Evolutionary conservation across 176 grass and related monocot genomes (phyloP), one percentile per base, ranked within the genome.

Genomic region (Rhynchospora tenuis): DNA sequence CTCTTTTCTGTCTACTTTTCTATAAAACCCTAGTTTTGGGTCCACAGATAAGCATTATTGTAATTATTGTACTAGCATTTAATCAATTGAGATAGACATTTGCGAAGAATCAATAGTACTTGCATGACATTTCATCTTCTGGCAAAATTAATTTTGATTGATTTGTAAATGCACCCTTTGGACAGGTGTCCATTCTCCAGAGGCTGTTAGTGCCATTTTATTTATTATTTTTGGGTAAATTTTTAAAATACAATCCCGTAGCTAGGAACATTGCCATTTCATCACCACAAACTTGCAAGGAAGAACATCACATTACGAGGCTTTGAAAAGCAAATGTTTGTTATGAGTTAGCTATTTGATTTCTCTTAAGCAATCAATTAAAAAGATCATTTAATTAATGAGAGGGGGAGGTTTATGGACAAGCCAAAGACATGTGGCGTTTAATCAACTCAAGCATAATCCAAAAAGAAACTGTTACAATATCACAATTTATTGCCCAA

Each of bases 21-120:
- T 23, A 22, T 59, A 20, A 23, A 60, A 10, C 19, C 6, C 20
- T 20, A 24, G 20, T 61, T 57, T 67, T 11, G 69, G 69, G 20
- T 46, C 73, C 47, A 55, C 73, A 76, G 24, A 69, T 31, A 76
- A 54, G 73, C 73, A 76, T 76, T 76, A 76, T 76, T 76, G 47
- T 55, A 76, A 76, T 76, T 76, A 76, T 76, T 76, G 73, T 55
- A 76, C 73, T 76, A 76, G 48, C 73, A 54, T 28, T 54, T 8
- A 8, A 76, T 28, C 47, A 76, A 55, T 54, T 22, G 5, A 54
- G 1, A 3, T 27, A 52, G 20, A 74, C 71, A 6, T 52, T 9
- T 27, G 51, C 17, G 20, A 60, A 27, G 22, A 75, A 28, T 68
- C 31, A 54, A 52, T 14, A 4, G 47, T 17, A 55, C 24, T 55